Conservation (phyloP, 768 basidiomycete species). For the Flagelloscypha sp. region DNA sequence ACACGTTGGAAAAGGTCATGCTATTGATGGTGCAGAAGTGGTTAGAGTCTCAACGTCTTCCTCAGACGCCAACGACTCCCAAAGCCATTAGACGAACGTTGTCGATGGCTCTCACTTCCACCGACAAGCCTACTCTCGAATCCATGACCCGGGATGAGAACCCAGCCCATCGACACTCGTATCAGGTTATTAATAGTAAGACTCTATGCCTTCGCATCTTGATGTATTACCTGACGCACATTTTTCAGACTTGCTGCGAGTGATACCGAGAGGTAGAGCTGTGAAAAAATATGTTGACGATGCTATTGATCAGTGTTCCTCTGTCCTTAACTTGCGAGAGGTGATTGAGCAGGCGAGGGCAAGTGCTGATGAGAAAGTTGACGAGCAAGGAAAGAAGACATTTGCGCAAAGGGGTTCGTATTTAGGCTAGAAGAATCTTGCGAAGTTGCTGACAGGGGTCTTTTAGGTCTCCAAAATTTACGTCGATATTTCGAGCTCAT, state of each 20-base stretch:
- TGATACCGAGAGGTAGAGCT: slow-evolving; percentile 76
- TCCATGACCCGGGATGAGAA: slow-evolving; percentile 19
- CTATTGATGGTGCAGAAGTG: slow-evolving; percentile 79
- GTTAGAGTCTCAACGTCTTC: slow-evolving; percentile 43
- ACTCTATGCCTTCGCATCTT: slow-evolving; percentile 1
- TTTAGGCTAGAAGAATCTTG: slow-evolving; percentile 1
- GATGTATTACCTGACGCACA: slow-evolving; percentile 6
- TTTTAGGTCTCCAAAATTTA: slow-evolving; percentile 66
- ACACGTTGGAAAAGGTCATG: slow-evolving; percentile 44
- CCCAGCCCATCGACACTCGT: slow-evolving; percentile 48
- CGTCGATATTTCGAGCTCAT: slow-evolving; percentile 80
- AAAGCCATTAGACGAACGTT: slow-evolving; percentile 26
- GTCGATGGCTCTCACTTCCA: slow-evolving; percentile 34
- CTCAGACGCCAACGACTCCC: slow-evolving; percentile 31
- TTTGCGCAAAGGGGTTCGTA: slow-evolving; percentile 62
- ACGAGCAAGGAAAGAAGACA: slow-evolving; percentile 57
- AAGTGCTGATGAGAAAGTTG: slow-evolving; percentile 69
- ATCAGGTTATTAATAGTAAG: slow-evolving; percentile 86
- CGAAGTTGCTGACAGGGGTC: slow-evolving; percentile 1
- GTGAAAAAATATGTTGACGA: slow-evolving; percentile 85
- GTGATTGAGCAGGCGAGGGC: slow-evolving; percentile 77
- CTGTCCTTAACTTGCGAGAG: slow-evolving; percentile 79
- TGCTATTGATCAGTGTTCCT: slow-evolving; percentile 78
- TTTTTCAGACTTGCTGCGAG: slow-evolving; percentile 64
- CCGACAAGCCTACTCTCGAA: slow-evolving; percentile 21